These are phyloP conservation scores for Phytophthora sp. DNA, from an alignment of 352 stramenopile species.

Conservation along the genomic window DNA sequence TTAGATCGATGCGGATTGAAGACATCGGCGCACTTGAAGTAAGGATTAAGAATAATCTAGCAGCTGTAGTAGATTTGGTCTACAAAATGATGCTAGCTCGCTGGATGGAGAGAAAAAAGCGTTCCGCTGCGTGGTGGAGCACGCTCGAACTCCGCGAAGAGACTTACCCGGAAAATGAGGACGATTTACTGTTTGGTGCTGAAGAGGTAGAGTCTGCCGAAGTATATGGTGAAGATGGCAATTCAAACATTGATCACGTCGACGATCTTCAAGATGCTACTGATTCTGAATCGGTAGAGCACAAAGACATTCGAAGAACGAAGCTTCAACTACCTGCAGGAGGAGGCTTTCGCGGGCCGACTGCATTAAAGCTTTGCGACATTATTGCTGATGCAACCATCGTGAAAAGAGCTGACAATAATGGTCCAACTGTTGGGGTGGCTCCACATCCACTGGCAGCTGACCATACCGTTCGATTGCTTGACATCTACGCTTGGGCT, in stretches of 20 bases:
- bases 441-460: background rate
- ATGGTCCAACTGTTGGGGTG: background rate
- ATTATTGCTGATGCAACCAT: background rate
- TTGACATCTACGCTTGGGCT: slow-evolving; percentile 49
- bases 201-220: no score
- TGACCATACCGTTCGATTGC: slow-evolving; percentile 15
- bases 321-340: background rate
- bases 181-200: background rate
- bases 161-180: background rate
- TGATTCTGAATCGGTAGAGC: slow-evolving; percentile 22
- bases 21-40: slow-evolving; percentile 46
- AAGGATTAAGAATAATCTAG: slow-evolving; percentile 51
- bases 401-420: background rate
- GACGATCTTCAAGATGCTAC: slow-evolving; percentile 12
- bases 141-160: slow-evolving; percentile 15
- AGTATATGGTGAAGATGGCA: no score
- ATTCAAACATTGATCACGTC: background rate
- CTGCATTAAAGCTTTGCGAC: background rate
- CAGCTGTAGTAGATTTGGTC: slow-evolving; percentile 36
- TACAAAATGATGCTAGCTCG: slow-evolving; percentile 58
- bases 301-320: slow-evolving; percentile 1
- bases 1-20: slow-evolving; percentile 38
- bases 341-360: slow-evolving; percentile 8
- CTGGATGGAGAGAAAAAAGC: slow-evolving; percentile 43
- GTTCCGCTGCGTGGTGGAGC: slow-evolving; percentile 16